Evolutionary conservation across 345 rosid genomes (phyloP).

Genomic region (Carallia pectinifolia): DNA sequence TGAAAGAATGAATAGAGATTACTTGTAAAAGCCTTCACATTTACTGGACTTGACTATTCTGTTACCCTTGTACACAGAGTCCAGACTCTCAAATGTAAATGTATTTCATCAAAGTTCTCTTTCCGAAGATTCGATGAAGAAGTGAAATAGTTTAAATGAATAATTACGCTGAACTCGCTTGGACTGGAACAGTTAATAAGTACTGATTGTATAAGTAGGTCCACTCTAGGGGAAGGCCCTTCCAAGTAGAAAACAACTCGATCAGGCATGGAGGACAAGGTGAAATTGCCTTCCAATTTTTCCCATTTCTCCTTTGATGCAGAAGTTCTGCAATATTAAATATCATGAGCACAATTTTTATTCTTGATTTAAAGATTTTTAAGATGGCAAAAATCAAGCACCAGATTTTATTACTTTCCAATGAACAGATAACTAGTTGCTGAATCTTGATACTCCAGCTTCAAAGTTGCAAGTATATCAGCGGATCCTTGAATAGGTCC

Average conservation of each 20-base stretch:
- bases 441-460: conserved; percentile 50
- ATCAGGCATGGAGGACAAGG: conserved; percentile 57
- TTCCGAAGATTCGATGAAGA: not conserved
- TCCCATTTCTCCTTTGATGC: conserved; percentile 66
- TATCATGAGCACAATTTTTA: not conserved
- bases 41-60: too few relatives aligned
- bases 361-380: not conserved
- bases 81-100: not conserved
- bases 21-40: too few relatives aligned
- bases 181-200: conserved; percentile 48
- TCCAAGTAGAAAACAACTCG: conserved; percentile 76
- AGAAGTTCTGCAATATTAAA: conserved; percentile 49
- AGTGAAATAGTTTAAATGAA: conserved; percentile 8
- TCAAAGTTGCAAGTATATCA: conserved; percentile 81
- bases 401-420: conserved; percentile 67
- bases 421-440: conserved; percentile 48
- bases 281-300: conserved; percentile 72
- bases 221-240: conserved; percentile 87
- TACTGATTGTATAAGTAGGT: conserved; percentile 71
- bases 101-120: not conserved
- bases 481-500: conserved; percentile 54
- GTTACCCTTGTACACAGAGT: too few relatives aligned
- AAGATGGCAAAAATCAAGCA: conserved; percentile 5
- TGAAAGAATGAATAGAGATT: not conserved
- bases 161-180: conserved; percentile 43